Percentiles rank a stretch among this genome's conserved stretches.
Conservation (phyloP, 495 filamentous ascomycete species). For the Xylaria venustula region DNA sequence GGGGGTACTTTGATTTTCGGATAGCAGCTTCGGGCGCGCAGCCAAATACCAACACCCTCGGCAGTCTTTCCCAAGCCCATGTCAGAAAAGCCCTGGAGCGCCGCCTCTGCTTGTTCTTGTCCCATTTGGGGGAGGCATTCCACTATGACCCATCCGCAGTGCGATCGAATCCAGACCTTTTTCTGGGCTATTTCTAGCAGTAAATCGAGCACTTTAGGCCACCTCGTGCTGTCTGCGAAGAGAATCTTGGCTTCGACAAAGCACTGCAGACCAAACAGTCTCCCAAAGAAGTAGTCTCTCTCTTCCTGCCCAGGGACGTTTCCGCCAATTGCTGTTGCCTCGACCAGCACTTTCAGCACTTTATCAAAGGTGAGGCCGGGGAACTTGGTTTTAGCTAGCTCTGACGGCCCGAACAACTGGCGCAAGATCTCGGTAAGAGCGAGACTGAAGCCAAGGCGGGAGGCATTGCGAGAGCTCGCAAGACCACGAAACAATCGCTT, state of each 20-base stretch:
- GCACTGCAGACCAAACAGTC: slow-evolving; percentile 81
- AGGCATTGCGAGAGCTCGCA: slow-evolving; percentile 85
- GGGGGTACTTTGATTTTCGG: slow-evolving; percentile 61
- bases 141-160: slow-evolving; percentile 73
- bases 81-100: slow-evolving; percentile 60
- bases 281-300: slow-evolving; percentile 79
- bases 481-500: slow-evolving; percentile 79
- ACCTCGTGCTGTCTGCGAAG: slow-evolving; percentile 56
- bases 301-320: slow-evolving; percentile 75
- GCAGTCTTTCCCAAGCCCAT: slow-evolving; percentile 69
- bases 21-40: slow-evolving; percentile 62
- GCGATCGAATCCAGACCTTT: slow-evolving; percentile 86
- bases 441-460: slow-evolving; percentile 85
- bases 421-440: slow-evolving; percentile 79
- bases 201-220: slow-evolving; percentile 60
- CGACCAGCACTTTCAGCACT: slow-evolving; percentile 63
- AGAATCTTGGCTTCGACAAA: slow-evolving; percentile 77
- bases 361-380: slow-evolving; percentile 51
- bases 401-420: slow-evolving; percentile 54
- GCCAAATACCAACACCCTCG: slow-evolving; percentile 88
- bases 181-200: slow-evolving; percentile 57
- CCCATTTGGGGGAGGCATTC: slow-evolving; percentile 51
- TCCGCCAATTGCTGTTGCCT: slow-evolving; percentile 63
- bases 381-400: slow-evolving; percentile 42
- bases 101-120: slow-evolving; percentile 53